phyloP scores from a whole-genome alignment of 495 filamentous ascomycete species.

The Haplographium delicatum region DNA sequence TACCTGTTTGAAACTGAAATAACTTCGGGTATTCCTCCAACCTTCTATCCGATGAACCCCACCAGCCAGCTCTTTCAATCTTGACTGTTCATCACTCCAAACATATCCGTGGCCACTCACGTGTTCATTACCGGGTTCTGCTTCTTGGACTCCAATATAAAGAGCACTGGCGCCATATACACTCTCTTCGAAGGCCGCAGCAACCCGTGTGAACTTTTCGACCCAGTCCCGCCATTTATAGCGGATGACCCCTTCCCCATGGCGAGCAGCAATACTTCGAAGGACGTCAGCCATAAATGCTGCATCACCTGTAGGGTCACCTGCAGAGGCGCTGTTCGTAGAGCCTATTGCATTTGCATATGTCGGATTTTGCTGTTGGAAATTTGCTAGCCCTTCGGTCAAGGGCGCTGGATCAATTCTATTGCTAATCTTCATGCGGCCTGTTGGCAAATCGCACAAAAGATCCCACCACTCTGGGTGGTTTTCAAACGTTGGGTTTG shows the following conservation, averaged over 20 bases:
- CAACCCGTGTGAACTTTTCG: conserved; percentile 81
- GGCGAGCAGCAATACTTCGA: conserved; percentile 73
- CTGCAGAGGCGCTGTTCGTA: conserved; percentile 28
- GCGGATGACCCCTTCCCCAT: conserved; percentile 85
- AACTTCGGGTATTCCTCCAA: conserved; percentile 90
- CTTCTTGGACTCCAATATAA: conserved; percentile 75
- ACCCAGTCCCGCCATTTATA: conserved; percentile 90
- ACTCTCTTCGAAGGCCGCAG: conserved; percentile 89
- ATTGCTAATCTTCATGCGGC: conserved; percentile 87
- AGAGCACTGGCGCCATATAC: conserved; percentile 89
- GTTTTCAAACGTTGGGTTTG: conserved; percentile 91
- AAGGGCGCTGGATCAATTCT: conserved; percentile 69
- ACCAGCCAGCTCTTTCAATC: conserved; percentile 77
- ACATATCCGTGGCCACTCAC: conserved; percentile 87
- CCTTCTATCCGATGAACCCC: conserved; percentile 91
- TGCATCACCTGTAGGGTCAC: conserved; percentile 80
- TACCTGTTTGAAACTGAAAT: conserved; percentile 90
- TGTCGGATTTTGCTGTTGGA: conserved; percentile 70
- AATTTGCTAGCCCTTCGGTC: conserved; percentile 77
- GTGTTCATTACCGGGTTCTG: conserved; percentile 49
- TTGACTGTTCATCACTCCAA: conserved; percentile 78
- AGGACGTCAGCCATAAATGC: conserved; percentile 85
- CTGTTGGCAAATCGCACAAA: conserved; percentile 86
- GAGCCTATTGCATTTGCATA: conserved; percentile 42
- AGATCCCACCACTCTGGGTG: conserved; percentile 99